Evolutionary conservation across 106 monocot species (phyloP).

Genomic region (Vanilla planifolia): DNA sequence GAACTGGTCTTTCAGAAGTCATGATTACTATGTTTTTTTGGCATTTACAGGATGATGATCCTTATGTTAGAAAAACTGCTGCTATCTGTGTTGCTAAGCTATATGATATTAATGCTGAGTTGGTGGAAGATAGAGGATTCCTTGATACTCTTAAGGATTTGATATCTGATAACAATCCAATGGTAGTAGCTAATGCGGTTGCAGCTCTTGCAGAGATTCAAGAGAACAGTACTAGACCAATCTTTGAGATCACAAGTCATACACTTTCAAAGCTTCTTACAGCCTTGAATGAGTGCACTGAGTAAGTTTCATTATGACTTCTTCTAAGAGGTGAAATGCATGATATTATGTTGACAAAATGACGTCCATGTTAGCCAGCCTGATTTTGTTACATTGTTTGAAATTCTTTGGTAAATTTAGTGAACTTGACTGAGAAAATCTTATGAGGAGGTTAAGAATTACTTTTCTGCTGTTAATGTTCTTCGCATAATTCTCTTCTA

Average conservation of each 20-base stretch:
- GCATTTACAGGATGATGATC: slow-evolving; percentile 85
- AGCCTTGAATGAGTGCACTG: slow-evolving; percentile 97
- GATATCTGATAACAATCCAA: slow-evolving; percentile 99
- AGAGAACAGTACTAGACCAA: slow-evolving; percentile 66
- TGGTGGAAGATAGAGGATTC: slow-evolving; percentile 96
- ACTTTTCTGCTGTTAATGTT: no score
- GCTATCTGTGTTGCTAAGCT: slow-evolving; percentile 96
- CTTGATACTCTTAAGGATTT: slow-evolving; percentile 90
- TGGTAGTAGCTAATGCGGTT: slow-evolving; percentile 99
- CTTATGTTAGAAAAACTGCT: slow-evolving; percentile 97
- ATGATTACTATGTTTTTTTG: slow-evolving; percentile 15
- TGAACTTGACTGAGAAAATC: no score
- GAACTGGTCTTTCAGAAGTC: neutral
- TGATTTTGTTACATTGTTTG: no score
- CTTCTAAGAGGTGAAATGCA: neutral
- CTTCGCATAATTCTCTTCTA: no score
- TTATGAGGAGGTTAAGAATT: no score
- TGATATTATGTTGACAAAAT: neutral
- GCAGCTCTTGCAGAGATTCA: slow-evolving; percentile 99
- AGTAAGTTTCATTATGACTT: slow-evolving; percentile 41
- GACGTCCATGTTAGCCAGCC: neutral
- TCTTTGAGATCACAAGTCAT: slow-evolving; percentile 92
- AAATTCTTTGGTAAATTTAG: no score
- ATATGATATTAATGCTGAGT: slow-evolving; percentile 97
- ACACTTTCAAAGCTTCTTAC: slow-evolving; percentile 94